phyloP scores from a whole-genome alignment of 2,329 filamentous ascomycete species.

The Didymella sp. region DNA sequence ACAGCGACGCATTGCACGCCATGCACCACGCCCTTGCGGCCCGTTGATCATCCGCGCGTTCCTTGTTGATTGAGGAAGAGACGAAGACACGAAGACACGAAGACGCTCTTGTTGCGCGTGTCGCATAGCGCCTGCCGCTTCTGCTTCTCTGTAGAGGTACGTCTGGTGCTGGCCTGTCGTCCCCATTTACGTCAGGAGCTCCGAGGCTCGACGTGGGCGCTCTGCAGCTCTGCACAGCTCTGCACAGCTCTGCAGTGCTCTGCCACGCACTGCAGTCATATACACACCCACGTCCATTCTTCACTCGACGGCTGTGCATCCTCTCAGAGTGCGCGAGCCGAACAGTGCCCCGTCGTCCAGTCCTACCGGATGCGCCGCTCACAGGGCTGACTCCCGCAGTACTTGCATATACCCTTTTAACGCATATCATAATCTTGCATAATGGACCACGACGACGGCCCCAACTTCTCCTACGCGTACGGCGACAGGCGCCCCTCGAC shows the following conservation, averaged over 20 bases:
- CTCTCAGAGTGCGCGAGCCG: not conserved
- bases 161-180: slow-evolving; percentile 9
- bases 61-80: slow-evolving; percentile 15
- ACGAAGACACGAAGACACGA: too few relatives aligned
- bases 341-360: not conserved
- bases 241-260: not conserved
- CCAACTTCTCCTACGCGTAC: slow-evolving; percentile 53
- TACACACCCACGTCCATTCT: not conserved
- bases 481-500: slow-evolving; percentile 30
- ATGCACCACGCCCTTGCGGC: slow-evolving; percentile 35
- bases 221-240: not conserved
- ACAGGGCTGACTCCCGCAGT: slow-evolving; percentile 40
- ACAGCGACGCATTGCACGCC: slow-evolving; percentile 22
- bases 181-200: not conserved
- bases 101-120: slow-evolving; percentile 10
- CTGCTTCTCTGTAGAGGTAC: slow-evolving; percentile 47
- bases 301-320: not conserved
- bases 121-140: slow-evolving; percentile 24
- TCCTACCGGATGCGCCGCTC: not conserved
- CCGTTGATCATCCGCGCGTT: slow-evolving; percentile 29
- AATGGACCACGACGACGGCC: slow-evolving; percentile 48
- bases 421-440: slow-evolving; percentile 34
- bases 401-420: slow-evolving; percentile 46
- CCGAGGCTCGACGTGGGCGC: not conserved
- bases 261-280: not conserved